These are phyloP conservation scores for Botrytis cinerea DNA, from an alignment of 2,329 filamentous ascomycete species.

Conservation along the genomic window DNA sequence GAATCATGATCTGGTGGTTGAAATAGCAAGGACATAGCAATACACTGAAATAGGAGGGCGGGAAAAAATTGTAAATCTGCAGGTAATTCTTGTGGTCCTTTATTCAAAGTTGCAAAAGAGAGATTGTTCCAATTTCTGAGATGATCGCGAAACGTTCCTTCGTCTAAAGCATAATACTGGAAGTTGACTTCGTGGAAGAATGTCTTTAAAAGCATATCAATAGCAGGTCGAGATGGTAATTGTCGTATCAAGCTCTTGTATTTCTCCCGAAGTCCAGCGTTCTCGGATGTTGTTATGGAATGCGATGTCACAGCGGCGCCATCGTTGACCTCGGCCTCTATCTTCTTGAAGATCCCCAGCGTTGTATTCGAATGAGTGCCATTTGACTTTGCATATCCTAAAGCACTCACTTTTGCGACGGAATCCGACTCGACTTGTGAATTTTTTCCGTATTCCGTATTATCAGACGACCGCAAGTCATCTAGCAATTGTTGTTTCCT, in stretches of 20 bases:
- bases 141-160: conserved; percentile 52
- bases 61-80: conserved; percentile 58
- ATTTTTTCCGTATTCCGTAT: conserved; percentile 28
- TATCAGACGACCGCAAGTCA: conserved; percentile 31
- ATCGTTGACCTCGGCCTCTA: conserved; percentile 49
- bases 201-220: conserved; percentile 55
- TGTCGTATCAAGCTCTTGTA: conserved; percentile 61
- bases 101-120: conserved; percentile 53
- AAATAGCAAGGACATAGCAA: conserved; percentile 56
- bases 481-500: conserved; percentile 39
- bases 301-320: conserved; percentile 29
- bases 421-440: conserved; percentile 36
- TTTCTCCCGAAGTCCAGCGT: conserved; percentile 52
- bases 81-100: conserved; percentile 53
- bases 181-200: conserved; percentile 62
- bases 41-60: conserved; percentile 59
- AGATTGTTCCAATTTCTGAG: conserved; percentile 57
- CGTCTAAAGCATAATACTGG: conserved; percentile 59
- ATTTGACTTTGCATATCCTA: conserved; percentile 55
- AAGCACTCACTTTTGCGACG: conserved; percentile 40
- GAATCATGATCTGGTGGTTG: conserved; percentile 51
- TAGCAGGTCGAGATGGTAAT: conserved; percentile 55
- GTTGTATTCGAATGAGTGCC: conserved; percentile 53
- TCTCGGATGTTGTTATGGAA: conserved; percentile 37
- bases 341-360: conserved; percentile 56